Conservation (phyloP, 2,329 filamentous ascomycete species). For the Fusarium nelsonii region DNA sequence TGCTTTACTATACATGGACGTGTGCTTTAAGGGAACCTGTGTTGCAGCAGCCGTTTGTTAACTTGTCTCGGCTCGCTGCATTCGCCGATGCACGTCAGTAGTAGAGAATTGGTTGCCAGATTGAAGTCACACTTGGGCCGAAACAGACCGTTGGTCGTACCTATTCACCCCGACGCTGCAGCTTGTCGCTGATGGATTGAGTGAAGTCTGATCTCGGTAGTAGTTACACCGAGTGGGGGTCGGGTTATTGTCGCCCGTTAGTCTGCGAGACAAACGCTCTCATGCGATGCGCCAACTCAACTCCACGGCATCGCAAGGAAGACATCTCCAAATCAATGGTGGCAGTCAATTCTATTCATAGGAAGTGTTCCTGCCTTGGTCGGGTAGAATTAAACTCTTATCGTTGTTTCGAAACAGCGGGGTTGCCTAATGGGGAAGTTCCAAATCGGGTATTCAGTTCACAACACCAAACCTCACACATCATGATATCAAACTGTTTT, state of each 20-base stretch:
- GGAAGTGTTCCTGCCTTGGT: not conserved
- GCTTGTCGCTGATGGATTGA: not conserved
- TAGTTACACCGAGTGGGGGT: slow-evolving; percentile 5
- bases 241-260: not conserved
- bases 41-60: not conserved
- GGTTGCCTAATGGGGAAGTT: not conserved
- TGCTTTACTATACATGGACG: not conserved
- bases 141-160: not conserved
- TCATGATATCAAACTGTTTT: slow-evolving; percentile 9
- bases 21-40: not conserved
- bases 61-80: not conserved
- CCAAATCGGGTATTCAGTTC: slow-evolving; percentile 1
- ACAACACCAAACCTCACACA: slow-evolving; percentile 12
- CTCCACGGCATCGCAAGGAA: not conserved
- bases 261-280: not conserved
- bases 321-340: not conserved
- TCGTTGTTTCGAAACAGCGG: not conserved
- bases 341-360: not conserved
- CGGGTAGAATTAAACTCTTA: not conserved
- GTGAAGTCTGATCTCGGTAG: slow-evolving; percentile 55
- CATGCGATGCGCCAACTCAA: not conserved
- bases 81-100: not conserved
- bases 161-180: not conserved
- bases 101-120: not conserved
- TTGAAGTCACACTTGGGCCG: not conserved